Evolutionary conservation across 495 filamentous ascomycete species (phyloP), one percentile per base, ranked within the genome.

Genomic region (Amphirosellinia nigrospora): DNA sequence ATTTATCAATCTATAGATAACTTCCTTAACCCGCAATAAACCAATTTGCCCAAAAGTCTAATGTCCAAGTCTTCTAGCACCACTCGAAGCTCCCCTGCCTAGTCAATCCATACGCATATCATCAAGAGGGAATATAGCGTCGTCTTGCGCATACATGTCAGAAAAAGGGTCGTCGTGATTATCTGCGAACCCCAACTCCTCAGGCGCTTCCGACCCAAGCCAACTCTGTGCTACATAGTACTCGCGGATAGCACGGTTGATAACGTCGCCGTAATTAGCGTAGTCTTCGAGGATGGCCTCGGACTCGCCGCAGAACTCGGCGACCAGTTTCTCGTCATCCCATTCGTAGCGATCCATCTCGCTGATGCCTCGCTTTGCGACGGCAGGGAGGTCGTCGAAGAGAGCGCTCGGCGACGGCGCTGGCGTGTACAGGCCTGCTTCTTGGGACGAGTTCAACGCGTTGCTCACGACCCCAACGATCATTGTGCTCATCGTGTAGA

Each of bases 401-500:
- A 2, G 0, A 26, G 28, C n/a, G 32, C n/a, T 13, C 59, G 41
- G 7, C 53, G 53, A 4, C 68, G 48, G 19, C 38, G 34, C 8
- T 8, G 43, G 36, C 15, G 46, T 16, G n/a, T 13, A 10, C 1
- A 32, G 0, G 21, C 5, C 2, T 4, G 36, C 28, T 23, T 28
- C 38, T 23, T 23, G n/a, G 11, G 13, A 23, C 26, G 7, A 2
- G 26, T 30, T 10, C 34, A 39, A 16, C 38, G 13, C 26, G 38
- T 15, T 58, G 23, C 23, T 1, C 1, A 21, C 52, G 26, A 58
- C 28, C 38, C 26, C 23, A 1, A 69, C 50, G 39, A 68, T 38
- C 9, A 72, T n/a, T 8, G 53, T 58, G 52, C 64, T 59, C 64
- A 67, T 67, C 26, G 52, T 67, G 39, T 32, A 67, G n/a, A 67